phyloP scores from a whole-genome alignment of 306 rosid genomes.

The Sophora flavescens region DNA sequence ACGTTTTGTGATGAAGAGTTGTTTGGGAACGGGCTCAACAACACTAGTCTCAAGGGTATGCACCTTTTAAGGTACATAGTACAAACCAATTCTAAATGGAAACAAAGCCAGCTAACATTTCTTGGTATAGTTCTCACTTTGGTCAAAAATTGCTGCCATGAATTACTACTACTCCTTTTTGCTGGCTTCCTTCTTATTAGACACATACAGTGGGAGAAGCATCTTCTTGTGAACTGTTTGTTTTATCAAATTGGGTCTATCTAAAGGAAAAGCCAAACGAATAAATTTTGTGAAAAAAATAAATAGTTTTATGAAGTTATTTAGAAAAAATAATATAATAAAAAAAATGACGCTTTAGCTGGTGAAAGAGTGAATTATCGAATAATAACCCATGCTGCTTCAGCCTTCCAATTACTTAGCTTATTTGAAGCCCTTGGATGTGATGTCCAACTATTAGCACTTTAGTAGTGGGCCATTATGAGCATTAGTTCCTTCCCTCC shows the following conservation, averaged over 20 bases:
- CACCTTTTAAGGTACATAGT: slow-evolving; percentile 29
- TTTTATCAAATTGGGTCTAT: slow-evolving; percentile 19
- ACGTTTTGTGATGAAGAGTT: slow-evolving; percentile 11
- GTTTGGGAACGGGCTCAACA: slow-evolving; percentile 10
- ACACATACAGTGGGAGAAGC: slow-evolving; percentile 42
- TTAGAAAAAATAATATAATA: background rate
- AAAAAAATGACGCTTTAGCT: background rate
- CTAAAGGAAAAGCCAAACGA: slow-evolving; percentile 1
- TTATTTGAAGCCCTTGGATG: slow-evolving; percentile 23
- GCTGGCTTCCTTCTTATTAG: slow-evolving; percentile 32
- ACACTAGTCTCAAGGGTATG: background rate
- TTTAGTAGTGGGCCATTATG: slow-evolving; percentile 24
- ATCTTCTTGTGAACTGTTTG: slow-evolving; percentile 8
- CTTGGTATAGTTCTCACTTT: background rate
- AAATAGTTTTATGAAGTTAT: background rate
- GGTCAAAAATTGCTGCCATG: slow-evolving; percentile 12
- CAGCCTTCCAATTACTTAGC: slow-evolving; percentile 29
- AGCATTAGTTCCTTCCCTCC: slow-evolving; percentile 29
- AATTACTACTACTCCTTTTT: background rate
- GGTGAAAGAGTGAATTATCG: background rate
- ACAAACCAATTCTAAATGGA: slow-evolving; percentile 30
- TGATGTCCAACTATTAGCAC: slow-evolving; percentile 36
- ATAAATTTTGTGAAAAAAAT: background rate
- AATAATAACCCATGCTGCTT: background rate
- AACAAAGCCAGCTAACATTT: slow-evolving; percentile 24